Base-by-base conservation (phyloP, 1,139 yeast species). In the Sugiyamaella paludigena region DNA sequence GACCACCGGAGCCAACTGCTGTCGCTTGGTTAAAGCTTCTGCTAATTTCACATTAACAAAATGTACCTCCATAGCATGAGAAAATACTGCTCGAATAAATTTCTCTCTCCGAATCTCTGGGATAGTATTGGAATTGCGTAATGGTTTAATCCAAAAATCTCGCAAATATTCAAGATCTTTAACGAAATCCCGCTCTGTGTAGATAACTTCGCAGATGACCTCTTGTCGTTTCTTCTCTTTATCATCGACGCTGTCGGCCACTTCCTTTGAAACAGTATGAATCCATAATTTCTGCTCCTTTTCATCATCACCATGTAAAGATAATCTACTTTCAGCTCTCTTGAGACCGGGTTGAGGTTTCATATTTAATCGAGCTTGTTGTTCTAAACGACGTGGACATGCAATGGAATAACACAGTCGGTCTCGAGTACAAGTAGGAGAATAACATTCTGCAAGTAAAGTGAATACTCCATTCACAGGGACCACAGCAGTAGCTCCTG, bases 351-450 rank as follows among this genome's bases (percentile, higher is more conserved):
- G 92, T 60, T 87, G 87, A 7, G 95, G 89, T 66, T 88, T 87
- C 80, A 87, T 76, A 61, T 89, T 88, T 52, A 88, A 76, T 50
- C 98, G 76, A 2, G 96, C 96, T 64, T 92, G 98, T 66, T 92
- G 98, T 68, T 92, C 98, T 44, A 92, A 73, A 57, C 98, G 79
- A 58, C 97, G 79, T 9, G 98, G 98, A 70, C 98, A 92, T n/a
- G 97, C 95, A 58, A 92, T 91, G 47, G 96, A 86, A 68, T 92
- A 92, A 69, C 98, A 92, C 39, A 92, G 73, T 33, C 80, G 76
- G 63, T 88, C 95, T 48, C 95, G 74, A 4, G 96, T 84, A 71
- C 98, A 92, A 0, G 98, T 92, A 32, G 98, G 96, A 0, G 97
- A 89, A 64, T 92, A 92, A 69, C 98, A 92, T 61, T 91, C 96